Evolutionary conservation across 371 early-diverging fungal species (phyloP), one percentile per base, ranked within the genome.

Genomic region (Mucor sp.): DNA sequence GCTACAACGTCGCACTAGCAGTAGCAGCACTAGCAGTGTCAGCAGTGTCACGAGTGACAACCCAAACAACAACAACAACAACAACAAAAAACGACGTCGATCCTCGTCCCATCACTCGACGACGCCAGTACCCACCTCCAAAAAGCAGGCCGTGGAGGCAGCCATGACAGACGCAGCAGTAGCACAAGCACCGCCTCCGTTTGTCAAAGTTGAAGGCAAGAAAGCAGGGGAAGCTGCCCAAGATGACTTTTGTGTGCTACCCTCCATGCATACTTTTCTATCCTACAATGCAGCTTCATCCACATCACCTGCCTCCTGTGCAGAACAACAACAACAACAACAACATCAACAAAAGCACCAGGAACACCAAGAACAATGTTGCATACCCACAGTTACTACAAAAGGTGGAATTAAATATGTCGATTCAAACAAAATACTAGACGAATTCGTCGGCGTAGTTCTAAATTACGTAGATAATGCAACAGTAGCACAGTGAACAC

Each of bases 1-100:
- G 28, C 55, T 70, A 59, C 72, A 78, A 53, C 72, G 79, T 50
- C 77, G 79, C 32, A 74, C 73, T 5, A 81, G 79, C 63, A 79
- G 76, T 60, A 75, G 77, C 59, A 82, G 79, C 60, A 66, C 68
- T 21, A 79, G 76, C 35, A 74, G 71, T 55, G 33, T 64, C 11
- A 73, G 71, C 33, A 78, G 76, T 62, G 30, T 28, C 65, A 57
- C 30, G 32, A 43, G 30, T 58, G 56, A 44, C 58, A 39, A 58
- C 25, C 37, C 50, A 37, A 39, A 41, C 9, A 43, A 60, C 60
- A 17, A 59, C 60, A 59, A 23, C 23, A 39, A 41, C 9, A 43
- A 60, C 62, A 50, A 62, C n/a, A 21, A 62, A 30, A 47, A 50
- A 21, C 30, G 39, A 39, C 32, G 15, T 41, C 55, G 53, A 37